Evolutionary conservation across 805 yeast genomes (phyloP).

Genomic region (Lipomyces japonicus): DNA sequence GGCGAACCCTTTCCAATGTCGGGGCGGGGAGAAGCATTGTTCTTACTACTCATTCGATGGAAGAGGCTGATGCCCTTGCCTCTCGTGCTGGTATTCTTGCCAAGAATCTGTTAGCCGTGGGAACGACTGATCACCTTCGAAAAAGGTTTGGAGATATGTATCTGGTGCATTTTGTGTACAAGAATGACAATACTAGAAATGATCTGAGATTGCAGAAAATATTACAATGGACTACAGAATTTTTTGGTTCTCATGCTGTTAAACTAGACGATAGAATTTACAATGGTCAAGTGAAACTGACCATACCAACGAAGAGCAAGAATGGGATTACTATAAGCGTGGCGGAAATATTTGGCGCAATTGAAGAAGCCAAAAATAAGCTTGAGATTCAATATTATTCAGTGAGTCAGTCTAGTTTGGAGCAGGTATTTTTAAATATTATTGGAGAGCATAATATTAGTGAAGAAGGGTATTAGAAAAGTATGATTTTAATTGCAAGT

Average conservation of each 20-base stretch:
- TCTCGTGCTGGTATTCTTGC: slow-evolving; percentile 38
- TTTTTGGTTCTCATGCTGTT: slow-evolving; percentile 9
- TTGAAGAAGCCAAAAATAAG: slow-evolving; percentile 11
- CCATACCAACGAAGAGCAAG: slow-evolving; percentile 17
- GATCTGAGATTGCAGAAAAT: slow-evolving; percentile 10
- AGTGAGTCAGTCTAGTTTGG: slow-evolving; percentile 35
- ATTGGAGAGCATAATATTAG: slow-evolving; percentile 32
- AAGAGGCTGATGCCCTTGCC: slow-evolving; percentile 40
- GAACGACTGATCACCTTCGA: slow-evolving; percentile 33
- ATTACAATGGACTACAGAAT: slow-evolving; percentile 27
- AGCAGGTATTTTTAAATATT: slow-evolving; percentile 37
- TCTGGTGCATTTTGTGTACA: slow-evolving; percentile 34
- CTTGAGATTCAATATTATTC: slow-evolving; percentile 33
- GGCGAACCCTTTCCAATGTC: slow-evolving; percentile 36
- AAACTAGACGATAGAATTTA: slow-evolving; percentile 30
- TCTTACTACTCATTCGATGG: slow-evolving; percentile 41
- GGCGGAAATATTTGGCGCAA: slow-evolving; percentile 17
- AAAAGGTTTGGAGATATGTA: slow-evolving; percentile 31
- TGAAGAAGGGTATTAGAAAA: slow-evolving; percentile 30
- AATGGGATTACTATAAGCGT: slow-evolving; percentile 6
- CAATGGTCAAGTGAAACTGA: slow-evolving; percentile 31
- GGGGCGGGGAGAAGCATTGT: slow-evolving; percentile 36
- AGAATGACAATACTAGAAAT: slow-evolving; percentile 3
- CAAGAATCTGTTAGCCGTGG: slow-evolving; percentile 35
- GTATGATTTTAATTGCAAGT: neutral